Evolutionary conservation across 305 asterid species (phyloP), one percentile per base, ranked within the genome.

Genomic region (Fraxinus ornus): DNA sequence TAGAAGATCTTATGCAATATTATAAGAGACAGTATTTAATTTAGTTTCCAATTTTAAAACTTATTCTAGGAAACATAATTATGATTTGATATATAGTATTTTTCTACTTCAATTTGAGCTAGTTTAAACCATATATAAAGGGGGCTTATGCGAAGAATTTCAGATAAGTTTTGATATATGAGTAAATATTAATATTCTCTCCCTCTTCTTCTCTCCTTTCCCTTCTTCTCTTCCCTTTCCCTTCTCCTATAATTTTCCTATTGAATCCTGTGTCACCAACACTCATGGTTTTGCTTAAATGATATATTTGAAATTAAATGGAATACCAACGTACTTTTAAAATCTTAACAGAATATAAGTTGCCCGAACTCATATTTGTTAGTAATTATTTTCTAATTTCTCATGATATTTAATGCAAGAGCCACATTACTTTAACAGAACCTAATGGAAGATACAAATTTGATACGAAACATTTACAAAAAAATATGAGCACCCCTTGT

Each of bases 341-440:
- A 30, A 60, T 60, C 19, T 15, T 30, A 68, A 68, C 0, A 30
- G 13, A 26, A 30, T 68, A 30, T 26, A 30, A 21, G 75, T 28
- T 28, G 36, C 22, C 75, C 36, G 28, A 26, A 68, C 37, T 68
- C 39, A 28, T 28, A 68, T 4, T 68, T 28, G 36, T 28, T 68
- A 68, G 75, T 68, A 28, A 68, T 30, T 68, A 28, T 12, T 26
- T 68, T 30, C 82, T 77, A 80, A 62, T 78, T 32, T 80, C 78
- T 64, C 41, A 19, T 33, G 35, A 83, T 41, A 73, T 35, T 78
- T 37, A 39, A 60, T 55, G 37, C 4, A 60, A 68, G 75, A 28
- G 39, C 9, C 22, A 68, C 75, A 9, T 68, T 26, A 28, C 37
- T 68, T 28, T 21, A 80, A 24, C 12, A 62, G 28, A 49, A 32